phyloP scores from a whole-genome alignment of 139 green algal species.

The Yamagishiella unicocca region DNA sequence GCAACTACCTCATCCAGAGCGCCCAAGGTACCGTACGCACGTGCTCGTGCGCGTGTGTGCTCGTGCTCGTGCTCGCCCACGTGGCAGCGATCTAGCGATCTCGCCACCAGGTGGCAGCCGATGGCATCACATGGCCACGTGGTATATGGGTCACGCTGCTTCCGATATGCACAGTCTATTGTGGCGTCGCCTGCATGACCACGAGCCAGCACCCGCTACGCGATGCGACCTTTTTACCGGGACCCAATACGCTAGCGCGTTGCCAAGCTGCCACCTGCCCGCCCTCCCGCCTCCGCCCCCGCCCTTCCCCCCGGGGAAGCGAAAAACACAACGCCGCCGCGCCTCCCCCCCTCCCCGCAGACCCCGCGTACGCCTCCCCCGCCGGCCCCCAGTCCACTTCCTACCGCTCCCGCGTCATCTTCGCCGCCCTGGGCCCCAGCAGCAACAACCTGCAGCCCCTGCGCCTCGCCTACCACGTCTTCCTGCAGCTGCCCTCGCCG shows the following conservation, averaged over 20 bases:
- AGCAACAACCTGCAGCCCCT: slow-evolving; percentile 2
- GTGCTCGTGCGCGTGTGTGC: not conserved
- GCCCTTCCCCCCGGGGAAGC: not conserved
- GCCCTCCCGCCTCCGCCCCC: not conserved
- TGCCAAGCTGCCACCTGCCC: not conserved
- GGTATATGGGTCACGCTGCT: not conserved
- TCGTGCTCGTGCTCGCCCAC: not conserved
- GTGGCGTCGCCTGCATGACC: not conserved
- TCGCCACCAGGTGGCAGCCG: not conserved
- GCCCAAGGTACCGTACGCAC: not conserved
- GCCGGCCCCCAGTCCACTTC: not conserved
- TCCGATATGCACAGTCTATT: no score
- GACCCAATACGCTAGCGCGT: no score
- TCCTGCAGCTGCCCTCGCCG: slow-evolving; percentile 10
- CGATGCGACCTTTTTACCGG: not conserved
- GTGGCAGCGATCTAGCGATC: not conserved
- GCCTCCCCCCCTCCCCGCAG: not conserved
- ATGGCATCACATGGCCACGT: not conserved
- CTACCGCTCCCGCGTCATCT: slow-evolving; percentile 37
- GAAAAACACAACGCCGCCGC: not conserved
- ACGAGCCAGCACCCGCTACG: not conserved
- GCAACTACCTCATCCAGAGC: not conserved
- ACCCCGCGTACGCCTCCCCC: not conserved
- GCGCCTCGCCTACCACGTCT: slow-evolving; percentile 34
- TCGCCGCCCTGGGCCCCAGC: not conserved